Base-by-base conservation (phyloP, 2,329 filamentous ascomycete species). In the Aspergillus thermomutatus region DNA sequence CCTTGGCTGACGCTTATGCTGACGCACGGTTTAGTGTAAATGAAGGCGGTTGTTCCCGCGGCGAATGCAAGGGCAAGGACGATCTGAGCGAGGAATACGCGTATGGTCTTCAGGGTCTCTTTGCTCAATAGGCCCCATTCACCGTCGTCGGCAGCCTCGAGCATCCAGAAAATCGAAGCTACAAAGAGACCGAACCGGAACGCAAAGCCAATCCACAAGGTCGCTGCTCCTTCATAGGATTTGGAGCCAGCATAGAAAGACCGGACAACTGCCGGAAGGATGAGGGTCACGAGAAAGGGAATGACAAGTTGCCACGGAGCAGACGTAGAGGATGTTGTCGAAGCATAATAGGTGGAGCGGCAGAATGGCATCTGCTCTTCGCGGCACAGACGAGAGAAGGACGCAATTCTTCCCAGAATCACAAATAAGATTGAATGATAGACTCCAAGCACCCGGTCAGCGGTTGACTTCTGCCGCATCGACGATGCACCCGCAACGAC, bases 301-400 rank as follows among this genome's bases (percentile, higher is more conserved):
- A 97, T 88, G 7, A 81, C 74, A 19, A 97, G 82, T 73, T 97
- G 93, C 91, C 92, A 97, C 1, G 87, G 83, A 1, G 93, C 90
- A 2, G 93, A 97, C 1, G 92, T 97, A 0, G 94, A 97, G 0
- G 93, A 96, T 2, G 88, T 90, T 9, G 88, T 85, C 0, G 93
- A 97, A 4, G 92, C 89, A 70, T 99, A 99, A 78, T 97, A 99
- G 0, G 94, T 97, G 1, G 93, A 96, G 53, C 85, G 86, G 79
- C 94, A 99, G 77, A 89, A 95, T 0, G 94, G 94, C 91, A 97
- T 97, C 77, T 99, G 94, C 77, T 99, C 94, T 73, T 99, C 94
- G 56, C 94, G 88, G 72, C 94, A 99, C 21, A 99, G 86, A 63
- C 92, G 90, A 9, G 94, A 97, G 63, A 93, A 87, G 1, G 92